Conservation (phyloP, 208 protist species). For the Leishmania major region DNA sequence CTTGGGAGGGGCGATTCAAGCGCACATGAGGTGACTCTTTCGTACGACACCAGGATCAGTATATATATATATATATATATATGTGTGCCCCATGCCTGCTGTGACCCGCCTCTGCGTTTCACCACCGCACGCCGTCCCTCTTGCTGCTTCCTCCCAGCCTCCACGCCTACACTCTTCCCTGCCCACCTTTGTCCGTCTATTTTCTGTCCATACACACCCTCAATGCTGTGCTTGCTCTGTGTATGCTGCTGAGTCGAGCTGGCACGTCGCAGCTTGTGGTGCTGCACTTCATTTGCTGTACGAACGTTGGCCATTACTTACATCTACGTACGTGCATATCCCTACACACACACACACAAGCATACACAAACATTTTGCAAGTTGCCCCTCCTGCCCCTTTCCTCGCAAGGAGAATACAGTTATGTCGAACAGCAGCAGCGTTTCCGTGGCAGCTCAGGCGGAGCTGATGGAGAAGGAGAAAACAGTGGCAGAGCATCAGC, state of each 20-base stretch:
- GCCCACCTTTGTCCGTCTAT: neutral
- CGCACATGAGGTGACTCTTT: neutral
- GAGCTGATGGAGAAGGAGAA: constrained; percentile 93
- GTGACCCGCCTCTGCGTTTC: neutral
- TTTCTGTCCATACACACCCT: neutral
- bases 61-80: too few relatives aligned
- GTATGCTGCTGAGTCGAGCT: neutral
- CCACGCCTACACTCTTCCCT: constrained; percentile 8
- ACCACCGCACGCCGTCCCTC: neutral
- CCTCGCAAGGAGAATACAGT: neutral
- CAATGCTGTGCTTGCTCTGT: neutral
- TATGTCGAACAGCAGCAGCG: constrained; percentile 52
- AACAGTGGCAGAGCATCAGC: constrained; percentile 80
- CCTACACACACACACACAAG: neutral
- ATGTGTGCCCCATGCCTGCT: neutral
- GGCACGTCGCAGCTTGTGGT: neutral
- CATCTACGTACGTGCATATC: neutral
- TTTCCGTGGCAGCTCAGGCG: constrained; percentile 68
- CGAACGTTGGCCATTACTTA: neutral
- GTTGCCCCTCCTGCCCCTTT: neutral
- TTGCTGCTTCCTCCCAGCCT: neutral
- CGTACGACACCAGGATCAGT: neutral
- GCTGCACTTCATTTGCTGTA: neutral
- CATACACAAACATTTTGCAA: neutral
- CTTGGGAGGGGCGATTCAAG: neutral